These are phyloP conservation scores for Salvia rosmarinus DNA, from an alignment of 257 asterid genomes.

Conservation along the genomic window DNA sequence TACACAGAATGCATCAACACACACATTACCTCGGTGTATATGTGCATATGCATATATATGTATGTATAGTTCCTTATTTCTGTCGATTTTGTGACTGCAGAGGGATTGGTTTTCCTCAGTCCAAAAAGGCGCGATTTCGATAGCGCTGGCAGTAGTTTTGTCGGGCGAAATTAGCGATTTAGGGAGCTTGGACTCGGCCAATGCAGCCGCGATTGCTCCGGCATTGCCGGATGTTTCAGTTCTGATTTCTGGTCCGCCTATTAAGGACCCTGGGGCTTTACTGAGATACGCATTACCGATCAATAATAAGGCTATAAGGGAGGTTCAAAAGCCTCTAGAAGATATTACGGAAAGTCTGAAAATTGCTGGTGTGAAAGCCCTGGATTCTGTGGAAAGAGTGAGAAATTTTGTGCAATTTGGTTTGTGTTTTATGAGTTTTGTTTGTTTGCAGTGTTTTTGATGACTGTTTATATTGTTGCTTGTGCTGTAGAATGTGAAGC, in stretches of 20 bases:
- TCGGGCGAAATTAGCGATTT: conserved; percentile 61
- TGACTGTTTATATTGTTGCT: conserved; percentile 19
- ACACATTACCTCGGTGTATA: not conserved
- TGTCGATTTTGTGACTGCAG: conserved; percentile 37
- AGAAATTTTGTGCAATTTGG: conserved; percentile 35
- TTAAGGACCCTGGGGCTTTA: conserved; percentile 92
- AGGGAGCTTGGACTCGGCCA: conserved; percentile 48
- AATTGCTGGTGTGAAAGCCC: conserved; percentile 77
- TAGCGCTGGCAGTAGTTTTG: conserved; percentile 70
- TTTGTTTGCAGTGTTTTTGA: conserved; percentile 13
- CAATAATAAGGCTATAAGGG: conserved; percentile 89
- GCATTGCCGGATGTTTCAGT: conserved; percentile 85
- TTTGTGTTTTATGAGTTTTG: not conserved
- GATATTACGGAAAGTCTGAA: conserved; percentile 94
- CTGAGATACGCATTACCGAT: conserved; percentile 94
- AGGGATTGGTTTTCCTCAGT: conserved; percentile 48
- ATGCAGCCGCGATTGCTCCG: conserved; percentile 59
- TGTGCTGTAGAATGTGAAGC: conserved; percentile 72
- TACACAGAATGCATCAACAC: not conserved
- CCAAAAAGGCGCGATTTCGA: conserved; percentile 69
- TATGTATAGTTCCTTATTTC: too few species aligned
- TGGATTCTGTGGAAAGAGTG: conserved; percentile 93
- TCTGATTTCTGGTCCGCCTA: conserved; percentile 94
- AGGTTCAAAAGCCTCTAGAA: conserved; percentile 97
- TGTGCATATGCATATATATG: too few species aligned